A percentile compares a stretch with the other conserved stretches of the same genome.
These are phyloP conservation scores for Tetrapisispora phaffii DNA, from an alignment of 805 yeast species.

Conservation along the genomic window DNA sequence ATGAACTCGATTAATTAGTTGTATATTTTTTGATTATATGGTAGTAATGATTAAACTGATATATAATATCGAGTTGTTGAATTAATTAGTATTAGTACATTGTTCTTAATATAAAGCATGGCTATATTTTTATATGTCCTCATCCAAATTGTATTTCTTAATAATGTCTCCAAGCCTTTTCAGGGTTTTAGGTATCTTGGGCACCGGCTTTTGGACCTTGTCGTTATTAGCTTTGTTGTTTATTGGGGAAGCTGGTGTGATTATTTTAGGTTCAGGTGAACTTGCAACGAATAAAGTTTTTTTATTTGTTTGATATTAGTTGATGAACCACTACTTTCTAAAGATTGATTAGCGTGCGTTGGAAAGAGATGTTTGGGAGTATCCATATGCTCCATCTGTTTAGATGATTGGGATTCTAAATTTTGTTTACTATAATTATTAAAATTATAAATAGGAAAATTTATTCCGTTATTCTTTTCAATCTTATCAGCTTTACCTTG, in stretches of 20 bases:
- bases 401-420: background rate
- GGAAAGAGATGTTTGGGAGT: background rate
- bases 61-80: background rate
- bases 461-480: background rate
- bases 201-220: background rate
- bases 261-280: no score
- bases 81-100: background rate
- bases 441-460: background rate
- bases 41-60: background rate
- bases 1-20: background rate
- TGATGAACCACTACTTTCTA: no score
- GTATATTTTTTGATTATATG: background rate
- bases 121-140: slow-evolving; percentile 1
- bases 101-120: no score
- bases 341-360: background rate
- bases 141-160: slow-evolving; percentile 18
- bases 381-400: background rate
- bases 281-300: no score
- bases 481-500: background rate
- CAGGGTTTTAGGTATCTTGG: slow-evolving; percentile 20
- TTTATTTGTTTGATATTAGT: background rate
- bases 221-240: background rate
- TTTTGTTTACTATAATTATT: background rate
- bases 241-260: no score
- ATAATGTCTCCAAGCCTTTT: slow-evolving; percentile 22